A percentile compares a stretch with the other conserved stretches of the same genome.
Evolutionary conservation across 2,329 filamentous ascomycete genomes (phyloP).

Genomic region (Epicoccum sorghinum): DNA sequence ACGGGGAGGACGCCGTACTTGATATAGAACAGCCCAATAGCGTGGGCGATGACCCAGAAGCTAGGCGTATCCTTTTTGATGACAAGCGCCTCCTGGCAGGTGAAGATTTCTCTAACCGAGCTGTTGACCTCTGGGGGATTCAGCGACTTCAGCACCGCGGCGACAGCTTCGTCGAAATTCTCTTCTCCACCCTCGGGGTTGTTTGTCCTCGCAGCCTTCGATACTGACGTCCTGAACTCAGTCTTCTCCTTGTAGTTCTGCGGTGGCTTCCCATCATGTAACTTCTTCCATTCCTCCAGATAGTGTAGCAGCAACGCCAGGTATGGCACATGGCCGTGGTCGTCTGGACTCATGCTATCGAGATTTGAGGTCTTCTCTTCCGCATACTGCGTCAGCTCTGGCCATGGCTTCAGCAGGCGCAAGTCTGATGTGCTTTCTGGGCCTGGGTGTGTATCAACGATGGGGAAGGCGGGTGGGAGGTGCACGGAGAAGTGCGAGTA

Average conservation of each 20-base stretch:
- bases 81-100: conserved; percentile 65
- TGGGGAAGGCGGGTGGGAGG: conserved; percentile 80
- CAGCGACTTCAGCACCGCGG: conserved; percentile 87
- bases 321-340: conserved; percentile 92
- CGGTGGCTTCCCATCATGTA: conserved; percentile 72
- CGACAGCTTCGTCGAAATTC: conserved; percentile 92
- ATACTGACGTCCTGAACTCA: conserved; percentile 76
- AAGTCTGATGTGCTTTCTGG: conserved; percentile 84
- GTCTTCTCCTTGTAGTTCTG: conserved; percentile 83
- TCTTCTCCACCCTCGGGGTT: conserved; percentile 89
- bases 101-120: conserved; percentile 78
- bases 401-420: conserved; percentile 83
- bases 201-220: conserved; percentile 69
- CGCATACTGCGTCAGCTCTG: conserved; percentile 74
- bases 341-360: conserved; percentile 72
- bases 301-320: conserved; percentile 82
- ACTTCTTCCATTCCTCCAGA: conserved; percentile 77
- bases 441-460: conserved; percentile 95
- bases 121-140: conserved; percentile 70
- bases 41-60: conserved; percentile 90
- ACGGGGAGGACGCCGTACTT: conserved; percentile 78
- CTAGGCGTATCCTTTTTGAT: conserved; percentile 59
- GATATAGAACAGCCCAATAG: conserved; percentile 77
- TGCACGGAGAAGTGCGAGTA: conserved; percentile 86
- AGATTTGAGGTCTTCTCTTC: conserved; percentile 71